These are phyloP conservation scores for Flaveria ramosissima DNA, from an alignment of 129 eudicot species.

Conservation along the genomic window DNA sequence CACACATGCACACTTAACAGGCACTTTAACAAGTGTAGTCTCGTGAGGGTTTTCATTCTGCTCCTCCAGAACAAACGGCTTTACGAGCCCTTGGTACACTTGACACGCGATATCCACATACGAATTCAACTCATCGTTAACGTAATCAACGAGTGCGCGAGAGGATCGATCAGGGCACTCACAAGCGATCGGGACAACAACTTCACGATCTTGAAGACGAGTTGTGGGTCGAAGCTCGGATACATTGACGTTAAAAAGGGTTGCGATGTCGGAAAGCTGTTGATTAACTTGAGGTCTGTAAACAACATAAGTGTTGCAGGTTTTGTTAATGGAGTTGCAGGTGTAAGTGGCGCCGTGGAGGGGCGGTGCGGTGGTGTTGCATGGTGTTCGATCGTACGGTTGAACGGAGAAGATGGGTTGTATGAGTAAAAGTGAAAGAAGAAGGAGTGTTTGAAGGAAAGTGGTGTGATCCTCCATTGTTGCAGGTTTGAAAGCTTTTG, in stretches of 20 bases:
- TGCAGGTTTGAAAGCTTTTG: not conserved
- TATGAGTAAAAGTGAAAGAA: slow-evolving; percentile 18
- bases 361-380: slow-evolving; percentile 35
- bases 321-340: slow-evolving; percentile 35
- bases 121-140: slow-evolving; percentile 25
- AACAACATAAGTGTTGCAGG: slow-evolving; percentile 47
- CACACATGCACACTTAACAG: slow-evolving; percentile 52
- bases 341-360: slow-evolving; percentile 39
- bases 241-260: slow-evolving; percentile 37
- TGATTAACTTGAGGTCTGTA: slow-evolving; percentile 44
- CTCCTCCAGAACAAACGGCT: slow-evolving; percentile 32
- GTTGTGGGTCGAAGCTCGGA: slow-evolving; percentile 30
- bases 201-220: slow-evolving; percentile 26
- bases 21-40: slow-evolving; percentile 38
- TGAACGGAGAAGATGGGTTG: slow-evolving; percentile 30
- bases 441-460: slow-evolving; percentile 21
- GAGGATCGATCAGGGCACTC: slow-evolving; percentile 43
- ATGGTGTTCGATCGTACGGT: slow-evolving; percentile 40
- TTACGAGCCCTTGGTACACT: slow-evolving; percentile 49
- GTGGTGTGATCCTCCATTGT: slow-evolving; percentile 28
- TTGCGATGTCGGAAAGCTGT: slow-evolving; percentile 39
- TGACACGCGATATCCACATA: slow-evolving; percentile 37
- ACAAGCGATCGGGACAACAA: slow-evolving; percentile 44
- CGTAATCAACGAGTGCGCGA: slow-evolving; percentile 28
- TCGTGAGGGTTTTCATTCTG: slow-evolving; percentile 29